phyloP scores from a whole-genome alignment of 2,329 filamentous ascomycete species.

The Aspergillus floridensis region DNA sequence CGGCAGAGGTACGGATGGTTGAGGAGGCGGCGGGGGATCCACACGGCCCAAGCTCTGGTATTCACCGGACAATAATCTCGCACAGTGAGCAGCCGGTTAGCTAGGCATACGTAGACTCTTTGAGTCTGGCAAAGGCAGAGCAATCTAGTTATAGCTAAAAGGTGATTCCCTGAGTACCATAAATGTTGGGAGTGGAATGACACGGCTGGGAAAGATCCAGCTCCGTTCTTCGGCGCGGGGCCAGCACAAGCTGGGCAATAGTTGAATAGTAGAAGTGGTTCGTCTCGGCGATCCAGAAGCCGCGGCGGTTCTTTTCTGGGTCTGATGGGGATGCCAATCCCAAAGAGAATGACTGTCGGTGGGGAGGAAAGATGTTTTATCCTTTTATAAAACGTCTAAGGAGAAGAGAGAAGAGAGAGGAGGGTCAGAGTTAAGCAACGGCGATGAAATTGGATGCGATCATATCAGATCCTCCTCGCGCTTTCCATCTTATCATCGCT shows the following conservation, averaged over 20 bases:
- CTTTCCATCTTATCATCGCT: too few relatives aligned
- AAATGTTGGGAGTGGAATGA: conserved; percentile 25
- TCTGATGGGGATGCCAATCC: conserved; percentile 1
- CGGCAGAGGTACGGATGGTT: not conserved
- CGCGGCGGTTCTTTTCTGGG: conserved; percentile 14
- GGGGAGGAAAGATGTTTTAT: not conserved
- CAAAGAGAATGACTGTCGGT: not conserved
- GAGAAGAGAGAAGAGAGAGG: too few relatives aligned
- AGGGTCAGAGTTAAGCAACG: too few relatives aligned
- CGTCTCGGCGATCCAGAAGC: conserved; percentile 18
- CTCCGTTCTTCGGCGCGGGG: conserved; percentile 28
- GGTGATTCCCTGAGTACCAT: not conserved
- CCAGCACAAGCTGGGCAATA: conserved; percentile 5
- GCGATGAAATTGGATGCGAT: not conserved
- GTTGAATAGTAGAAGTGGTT: conserved; percentile 7
- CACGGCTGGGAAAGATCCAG: conserved; percentile 22
- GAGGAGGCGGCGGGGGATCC: not conserved
- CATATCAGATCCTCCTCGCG: not conserved
- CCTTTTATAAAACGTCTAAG: too few relatives aligned
- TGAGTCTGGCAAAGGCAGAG: not conserved
- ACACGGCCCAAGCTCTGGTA: conserved; percentile 3
- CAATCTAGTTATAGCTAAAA: not conserved
- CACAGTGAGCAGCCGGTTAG: not conserved
- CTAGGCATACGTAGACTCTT: not conserved
- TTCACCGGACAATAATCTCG: not conserved